Evolutionary conservation across 495 filamentous ascomycete species (phyloP).

Genomic region (Hypoxylon subgilvum): DNA sequence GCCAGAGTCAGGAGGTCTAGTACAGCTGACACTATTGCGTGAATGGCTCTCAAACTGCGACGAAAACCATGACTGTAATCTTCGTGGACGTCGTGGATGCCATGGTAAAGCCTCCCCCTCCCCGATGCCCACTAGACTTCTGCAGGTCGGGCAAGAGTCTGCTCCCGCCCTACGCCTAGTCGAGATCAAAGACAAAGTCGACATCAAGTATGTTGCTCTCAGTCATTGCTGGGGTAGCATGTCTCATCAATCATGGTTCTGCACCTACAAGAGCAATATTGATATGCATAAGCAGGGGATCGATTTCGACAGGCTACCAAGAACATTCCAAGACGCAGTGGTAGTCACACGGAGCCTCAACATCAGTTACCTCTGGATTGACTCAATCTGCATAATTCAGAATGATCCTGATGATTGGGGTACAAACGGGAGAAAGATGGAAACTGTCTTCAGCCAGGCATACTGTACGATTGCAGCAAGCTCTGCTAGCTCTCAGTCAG

Average conservation of each 20-base stretch:
- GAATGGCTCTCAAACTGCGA: conserved; percentile 30
- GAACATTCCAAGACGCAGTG: conserved; percentile 34
- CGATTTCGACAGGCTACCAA: conserved; percentile 17
- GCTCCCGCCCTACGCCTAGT: conserved; percentile 6
- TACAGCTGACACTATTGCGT: not conserved
- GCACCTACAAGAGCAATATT: conserved; percentile 6
- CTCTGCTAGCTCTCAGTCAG: conserved; percentile 23
- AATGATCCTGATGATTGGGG: conserved; percentile 43
- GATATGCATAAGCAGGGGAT: conserved; percentile 4
- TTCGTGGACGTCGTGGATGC: too few relatives aligned
- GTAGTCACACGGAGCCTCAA: conserved; percentile 23
- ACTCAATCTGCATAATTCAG: conserved; percentile 53
- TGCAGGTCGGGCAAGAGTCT: conserved; percentile 32
- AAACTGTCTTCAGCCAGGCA: conserved; percentile 44
- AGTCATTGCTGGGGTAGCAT: conserved; percentile 29
- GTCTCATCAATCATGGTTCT: not conserved
- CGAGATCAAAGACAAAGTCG: not conserved
- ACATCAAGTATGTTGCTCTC: conserved; percentile 21
- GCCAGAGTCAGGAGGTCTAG: not conserved
- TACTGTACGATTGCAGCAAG: conserved; percentile 47
- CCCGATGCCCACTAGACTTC: conserved; percentile 35
- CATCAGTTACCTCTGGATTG: conserved; percentile 46
- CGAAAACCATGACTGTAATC: not conserved
- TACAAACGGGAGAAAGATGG: conserved; percentile 45
- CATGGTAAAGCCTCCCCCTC: too few relatives aligned